Evolutionary conservation across 148 eudicot species (phyloP).

Genomic region (Camellia japonica): DNA sequence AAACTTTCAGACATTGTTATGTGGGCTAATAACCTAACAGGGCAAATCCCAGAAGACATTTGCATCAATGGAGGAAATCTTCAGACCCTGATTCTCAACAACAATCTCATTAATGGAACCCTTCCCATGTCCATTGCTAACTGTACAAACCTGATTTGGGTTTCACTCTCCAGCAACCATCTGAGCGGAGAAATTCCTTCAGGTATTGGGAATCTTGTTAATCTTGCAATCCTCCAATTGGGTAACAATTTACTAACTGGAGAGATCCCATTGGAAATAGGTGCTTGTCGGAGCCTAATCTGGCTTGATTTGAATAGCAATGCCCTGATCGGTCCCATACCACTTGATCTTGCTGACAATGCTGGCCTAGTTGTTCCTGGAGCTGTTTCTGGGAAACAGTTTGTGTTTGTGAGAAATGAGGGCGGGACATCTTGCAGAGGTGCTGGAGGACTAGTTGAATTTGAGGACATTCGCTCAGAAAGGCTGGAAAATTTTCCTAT

Average conservation of each 20-base stretch:
- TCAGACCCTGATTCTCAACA: constrained; percentile 76
- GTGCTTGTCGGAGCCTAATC: constrained; percentile 45
- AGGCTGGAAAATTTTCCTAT: constrained; percentile 39
- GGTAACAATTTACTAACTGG: constrained; percentile 53
- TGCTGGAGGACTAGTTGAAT: constrained; percentile 55
- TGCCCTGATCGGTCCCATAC: constrained; percentile 34
- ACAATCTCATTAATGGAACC: constrained; percentile 66
- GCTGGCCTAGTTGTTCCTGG: constrained; percentile 49
- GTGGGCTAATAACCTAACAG: constrained; percentile 82
- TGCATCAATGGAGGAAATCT: constrained; percentile 52
- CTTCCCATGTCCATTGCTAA: constrained; percentile 64
- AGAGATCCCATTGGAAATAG: constrained; percentile 40
- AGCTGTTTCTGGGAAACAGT: constrained; percentile 46
- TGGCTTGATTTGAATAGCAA: constrained; percentile 67
- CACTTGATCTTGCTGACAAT: constrained; percentile 38
- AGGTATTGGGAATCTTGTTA: constrained; percentile 45
- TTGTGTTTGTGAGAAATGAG: constrained; percentile 54
- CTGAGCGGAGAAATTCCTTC: constrained; percentile 42
- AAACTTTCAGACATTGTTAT: constrained; percentile 67
- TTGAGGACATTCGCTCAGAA: constrained; percentile 40
- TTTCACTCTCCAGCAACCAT: constrained; percentile 73
- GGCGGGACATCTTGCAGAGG: constrained; percentile 56
- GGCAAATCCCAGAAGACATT: constrained; percentile 79
- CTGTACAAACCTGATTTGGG: constrained; percentile 81
- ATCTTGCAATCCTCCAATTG: constrained; percentile 55